Conservation (phyloP, 345 rosid genomes). For the Linum usitatissimum region DNA sequence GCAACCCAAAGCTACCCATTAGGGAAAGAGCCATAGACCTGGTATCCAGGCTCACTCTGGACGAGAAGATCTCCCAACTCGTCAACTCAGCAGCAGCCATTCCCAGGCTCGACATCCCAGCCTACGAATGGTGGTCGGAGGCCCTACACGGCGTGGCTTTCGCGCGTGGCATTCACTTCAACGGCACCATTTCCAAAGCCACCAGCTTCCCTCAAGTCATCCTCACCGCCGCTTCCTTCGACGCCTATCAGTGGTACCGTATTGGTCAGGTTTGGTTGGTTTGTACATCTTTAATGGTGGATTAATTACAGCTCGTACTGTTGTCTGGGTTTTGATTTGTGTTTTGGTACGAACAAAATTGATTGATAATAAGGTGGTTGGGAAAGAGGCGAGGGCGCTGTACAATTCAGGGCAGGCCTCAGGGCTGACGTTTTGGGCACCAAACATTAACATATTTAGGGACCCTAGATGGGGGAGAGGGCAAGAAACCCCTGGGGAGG, state of each 20-base stretch:
- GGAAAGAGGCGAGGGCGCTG: slow-evolving; percentile 22
- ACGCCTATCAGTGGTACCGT: slow-evolving; percentile 10
- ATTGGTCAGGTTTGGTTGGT: slow-evolving; percentile 44
- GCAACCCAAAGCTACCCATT: slow-evolving; percentile 1
- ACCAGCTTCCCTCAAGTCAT: slow-evolving; percentile 21
- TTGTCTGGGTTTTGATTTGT: no score
- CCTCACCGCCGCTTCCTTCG: slow-evolving; percentile 18
- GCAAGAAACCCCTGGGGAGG: slow-evolving; percentile 27
- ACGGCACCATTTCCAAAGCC: slow-evolving; percentile 12
- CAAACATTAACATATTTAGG: slow-evolving; percentile 23
- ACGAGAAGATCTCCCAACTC: slow-evolving; percentile 11
- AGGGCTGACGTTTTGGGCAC: slow-evolving; percentile 28
- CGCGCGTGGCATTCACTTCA: slow-evolving; percentile 12
- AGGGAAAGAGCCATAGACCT: slow-evolving; percentile 2
- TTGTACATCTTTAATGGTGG: no score
- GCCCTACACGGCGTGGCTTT: slow-evolving; percentile 20
- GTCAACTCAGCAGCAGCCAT: slow-evolving; percentile 5
- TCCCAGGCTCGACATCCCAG: slow-evolving; percentile 14
- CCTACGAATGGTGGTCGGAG: slow-evolving; percentile 23
- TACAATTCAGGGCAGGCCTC: slow-evolving; percentile 24
- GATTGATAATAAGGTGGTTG: slow-evolving; percentile 19
- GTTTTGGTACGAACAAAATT: slow-evolving; percentile 33
- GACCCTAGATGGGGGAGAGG: slow-evolving; percentile 32
- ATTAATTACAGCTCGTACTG: no score
- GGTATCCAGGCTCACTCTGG: neutral